Evolutionary conservation across 169 alveolate genomes (phyloP).

Genomic region (Cryptosporidium canis): DNA sequence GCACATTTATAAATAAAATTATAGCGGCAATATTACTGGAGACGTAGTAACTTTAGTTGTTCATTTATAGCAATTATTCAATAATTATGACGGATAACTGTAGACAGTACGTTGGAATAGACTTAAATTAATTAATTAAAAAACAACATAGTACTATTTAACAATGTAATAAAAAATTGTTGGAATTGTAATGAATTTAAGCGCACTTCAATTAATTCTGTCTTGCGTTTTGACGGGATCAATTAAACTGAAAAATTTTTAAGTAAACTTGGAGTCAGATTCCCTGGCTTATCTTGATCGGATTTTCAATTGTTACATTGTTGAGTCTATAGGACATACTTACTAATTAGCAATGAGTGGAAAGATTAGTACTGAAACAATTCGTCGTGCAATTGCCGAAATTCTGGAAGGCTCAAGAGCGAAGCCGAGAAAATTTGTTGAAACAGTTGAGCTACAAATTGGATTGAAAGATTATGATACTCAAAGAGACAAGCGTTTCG

Average conservation of each 20-base stretch:
- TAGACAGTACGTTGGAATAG: too few relatives aligned
- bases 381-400: slow-evolving; percentile 88
- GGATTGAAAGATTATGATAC: slow-evolving; percentile 99
- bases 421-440: slow-evolving; percentile 95
- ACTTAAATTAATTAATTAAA: too few relatives aligned
- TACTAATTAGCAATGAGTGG: slow-evolving; percentile 38
- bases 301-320: neutral
- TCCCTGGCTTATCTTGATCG: neutral
- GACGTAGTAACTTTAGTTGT: neutral
- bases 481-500: slow-evolving; percentile 99
- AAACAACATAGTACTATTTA: too few relatives aligned
- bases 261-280: neutral
- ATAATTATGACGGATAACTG: too few relatives aligned
- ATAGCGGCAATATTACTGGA: neutral
- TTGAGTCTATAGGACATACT: neutral
- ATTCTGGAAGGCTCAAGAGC: slow-evolving; percentile 92
- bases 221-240: slow-evolving; percentile 1
- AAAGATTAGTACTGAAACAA: slow-evolving; percentile 42
- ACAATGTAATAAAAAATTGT: too few relatives aligned
- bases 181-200: too few relatives aligned
- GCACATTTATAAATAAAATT: neutral
- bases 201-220: too few relatives aligned
- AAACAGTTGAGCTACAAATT: slow-evolving; percentile 98
- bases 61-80: too few relatives aligned
- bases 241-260: neutral